These are phyloP conservation scores for Infundibulicybe gibba DNA, from an alignment of 768 basidiomycete genomes.

Conservation along the genomic window DNA sequence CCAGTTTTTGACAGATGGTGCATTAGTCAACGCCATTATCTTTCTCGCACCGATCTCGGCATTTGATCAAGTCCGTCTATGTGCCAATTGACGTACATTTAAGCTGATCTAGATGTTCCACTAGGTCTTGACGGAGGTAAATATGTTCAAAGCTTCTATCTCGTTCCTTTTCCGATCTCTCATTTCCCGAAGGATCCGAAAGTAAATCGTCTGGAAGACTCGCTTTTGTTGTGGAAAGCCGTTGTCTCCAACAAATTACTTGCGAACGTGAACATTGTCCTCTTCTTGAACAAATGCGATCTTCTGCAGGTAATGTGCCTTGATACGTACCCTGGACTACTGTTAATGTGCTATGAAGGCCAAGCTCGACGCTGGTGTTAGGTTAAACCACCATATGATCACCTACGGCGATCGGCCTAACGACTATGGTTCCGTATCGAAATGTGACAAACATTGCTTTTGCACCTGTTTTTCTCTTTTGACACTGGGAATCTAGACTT, in stretches of 20 bases:
- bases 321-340: neutral
- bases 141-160: slow-evolving; percentile 8
- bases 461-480: slow-evolving; percentile 2
- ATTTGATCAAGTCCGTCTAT: slow-evolving; percentile 60
- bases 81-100: too few species aligned
- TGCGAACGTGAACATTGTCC: slow-evolving; percentile 68
- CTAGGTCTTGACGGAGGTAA: slow-evolving; percentile 67
- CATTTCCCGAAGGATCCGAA: slow-evolving; percentile 53
- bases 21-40: slow-evolving; percentile 78
- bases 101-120: slow-evolving; percentile 2
- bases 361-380: slow-evolving; percentile 76
- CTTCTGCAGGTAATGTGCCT: slow-evolving; percentile 52
- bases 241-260: slow-evolving; percentile 75
- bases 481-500: slow-evolving; percentile 46
- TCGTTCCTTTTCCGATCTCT: slow-evolving; percentile 9
- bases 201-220: slow-evolving; percentile 80
- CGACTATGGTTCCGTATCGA: slow-evolving; percentile 72
- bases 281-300: slow-evolving; percentile 83
- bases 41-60: slow-evolving; percentile 87
- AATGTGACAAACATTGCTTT: slow-evolving; percentile 43
- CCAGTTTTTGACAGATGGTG: neutral
- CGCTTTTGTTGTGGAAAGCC: slow-evolving; percentile 68
- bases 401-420: slow-evolving; percentile 75
- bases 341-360: slow-evolving; percentile 32
- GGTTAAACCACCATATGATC: slow-evolving; percentile 63